phyloP scores from a whole-genome alignment of 345 rosid genomes.

The Hevea brasiliensis region DNA sequence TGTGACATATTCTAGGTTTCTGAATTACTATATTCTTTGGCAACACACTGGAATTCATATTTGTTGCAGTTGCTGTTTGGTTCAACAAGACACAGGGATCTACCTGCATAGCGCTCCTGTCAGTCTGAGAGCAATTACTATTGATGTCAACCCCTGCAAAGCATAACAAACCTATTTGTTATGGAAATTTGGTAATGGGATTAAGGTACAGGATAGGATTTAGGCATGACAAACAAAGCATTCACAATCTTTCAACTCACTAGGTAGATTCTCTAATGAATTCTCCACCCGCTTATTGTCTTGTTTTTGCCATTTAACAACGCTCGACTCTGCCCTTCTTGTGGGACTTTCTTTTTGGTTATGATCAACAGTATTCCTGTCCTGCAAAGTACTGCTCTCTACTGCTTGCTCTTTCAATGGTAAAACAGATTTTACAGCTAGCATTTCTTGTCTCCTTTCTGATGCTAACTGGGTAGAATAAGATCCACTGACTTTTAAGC shows the following conservation, averaged over 20 bases:
- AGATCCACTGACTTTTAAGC: conserved; percentile 44
- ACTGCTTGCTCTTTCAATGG: conserved; percentile 30
- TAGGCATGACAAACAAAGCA: conserved; percentile 1
- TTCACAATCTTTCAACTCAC: conserved; percentile 34
- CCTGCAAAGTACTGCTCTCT: conserved; percentile 28
- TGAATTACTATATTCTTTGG: conserved; percentile 45
- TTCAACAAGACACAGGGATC: conserved; percentile 32
- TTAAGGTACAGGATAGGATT: conserved; percentile 4
- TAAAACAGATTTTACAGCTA: conserved; percentile 31
- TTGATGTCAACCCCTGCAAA: conserved; percentile 49
- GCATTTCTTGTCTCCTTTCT: conserved; percentile 30
- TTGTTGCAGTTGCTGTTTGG: conserved; percentile 32
- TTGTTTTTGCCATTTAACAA: conserved; percentile 34
- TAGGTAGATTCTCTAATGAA: conserved; percentile 34
- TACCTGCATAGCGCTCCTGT: conserved; percentile 37
- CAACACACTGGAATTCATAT: conserved; percentile 30
- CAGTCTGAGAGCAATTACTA: conserved; percentile 34
- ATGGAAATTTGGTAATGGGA: conserved; percentile 12
- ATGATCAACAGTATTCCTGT: conserved; percentile 24
- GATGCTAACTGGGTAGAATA: conserved; percentile 38
- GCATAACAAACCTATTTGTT: conserved; percentile 17
- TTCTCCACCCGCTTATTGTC: conserved; percentile 37
- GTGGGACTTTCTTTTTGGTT: conserved; percentile 31
- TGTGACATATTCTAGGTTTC: background rate
- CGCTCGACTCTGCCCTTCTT: conserved; percentile 34